Evolutionary conservation across 345 rosid genomes (phyloP), one percentile per base, ranked within the genome.

Genomic region (Hypericum perforatum): DNA sequence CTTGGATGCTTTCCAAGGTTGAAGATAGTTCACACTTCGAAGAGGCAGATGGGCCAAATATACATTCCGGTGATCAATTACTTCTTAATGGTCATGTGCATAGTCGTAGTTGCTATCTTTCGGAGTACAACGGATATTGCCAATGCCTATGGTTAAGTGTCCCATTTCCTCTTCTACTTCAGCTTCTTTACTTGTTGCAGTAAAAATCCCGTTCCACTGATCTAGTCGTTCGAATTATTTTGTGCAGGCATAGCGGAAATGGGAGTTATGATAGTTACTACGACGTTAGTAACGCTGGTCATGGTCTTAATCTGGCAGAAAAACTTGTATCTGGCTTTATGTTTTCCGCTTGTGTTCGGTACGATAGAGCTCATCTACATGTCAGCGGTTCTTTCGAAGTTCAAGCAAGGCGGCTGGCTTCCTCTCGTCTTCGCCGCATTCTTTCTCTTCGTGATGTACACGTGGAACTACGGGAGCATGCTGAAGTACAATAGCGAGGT

Each of bases 221-320:
- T 22, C 32, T 22, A 22, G 32, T 22, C 32, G 32, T 22, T 22
- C 32, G 32, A 22, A 22, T 22, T 4, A 22, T 22, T 59, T 58
- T 16, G 66, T 70, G 62, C 79, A 85, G 98, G 98, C 62, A 92
- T 92, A 63, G 96, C 98, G 13, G 98, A 87, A 71, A 95, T 92
- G 42, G 98, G 86, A 56, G 98, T 92, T 49, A 92, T 92, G 98
- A 56, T 87, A 44, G 98, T 92, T 49, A 83, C 80, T 71, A 92
- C 96, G 39, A 56, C 69, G 7, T 74, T 92, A 59, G 98, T 92
- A 64, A 92, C 95, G 6, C 68, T 92, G 14, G 96, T 92, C 50
- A 92, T 92, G 96, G 84, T 87, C 69, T 73, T 92, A 41, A 92
- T 92, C 55, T 92, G 98, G 96, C 90, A 78, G 76, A 87, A 88